These are phyloP conservation scores for Jatropha multifida DNA, from an alignment of 441 rosid species.

Conservation along the genomic window DNA sequence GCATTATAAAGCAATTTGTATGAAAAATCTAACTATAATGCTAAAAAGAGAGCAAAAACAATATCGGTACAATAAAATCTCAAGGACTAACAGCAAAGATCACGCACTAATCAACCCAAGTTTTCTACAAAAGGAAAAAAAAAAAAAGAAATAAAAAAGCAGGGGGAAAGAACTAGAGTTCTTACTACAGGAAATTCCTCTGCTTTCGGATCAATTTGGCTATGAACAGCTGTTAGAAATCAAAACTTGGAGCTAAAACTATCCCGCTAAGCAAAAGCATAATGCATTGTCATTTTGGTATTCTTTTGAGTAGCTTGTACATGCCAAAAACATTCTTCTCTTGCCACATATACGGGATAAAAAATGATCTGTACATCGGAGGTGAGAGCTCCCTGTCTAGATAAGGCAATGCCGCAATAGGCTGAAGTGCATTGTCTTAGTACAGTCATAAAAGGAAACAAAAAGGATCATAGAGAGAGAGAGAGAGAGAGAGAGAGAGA, in stretches of 20 bases:
- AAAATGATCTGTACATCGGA: slow-evolving; percentile 75
- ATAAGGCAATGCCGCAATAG: slow-evolving; percentile 73
- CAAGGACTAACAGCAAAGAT: background rate
- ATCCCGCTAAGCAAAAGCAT: background rate
- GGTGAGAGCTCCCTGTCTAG: slow-evolving; percentile 93
- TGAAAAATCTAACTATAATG: too few species aligned
- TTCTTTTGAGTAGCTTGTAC: slow-evolving; percentile 66
- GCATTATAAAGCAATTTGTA: too few species aligned
- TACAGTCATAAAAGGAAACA: background rate
- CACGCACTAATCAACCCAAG: background rate
- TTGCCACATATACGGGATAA: slow-evolving; percentile 84
- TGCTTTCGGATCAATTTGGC: background rate
- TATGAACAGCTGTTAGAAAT: background rate
- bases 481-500: background rate
- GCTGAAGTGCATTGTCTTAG: slow-evolving; percentile 39
- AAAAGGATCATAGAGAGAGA: background rate
- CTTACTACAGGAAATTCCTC: too few species aligned
- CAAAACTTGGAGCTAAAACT: slow-evolving; percentile 3
- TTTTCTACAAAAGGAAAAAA: background rate
- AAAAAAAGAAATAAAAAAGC: background rate
- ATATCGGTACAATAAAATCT: too few species aligned
- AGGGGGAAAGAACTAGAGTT: background rate
- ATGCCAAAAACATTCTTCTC: slow-evolving; percentile 81
- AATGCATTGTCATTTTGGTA: slow-evolving; percentile 30
- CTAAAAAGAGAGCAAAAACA: too few species aligned